These are phyloP conservation scores for Rhizopogon vesiculosus DNA, from an alignment of 768 basidiomycete species.

Conservation along the genomic window DNA sequence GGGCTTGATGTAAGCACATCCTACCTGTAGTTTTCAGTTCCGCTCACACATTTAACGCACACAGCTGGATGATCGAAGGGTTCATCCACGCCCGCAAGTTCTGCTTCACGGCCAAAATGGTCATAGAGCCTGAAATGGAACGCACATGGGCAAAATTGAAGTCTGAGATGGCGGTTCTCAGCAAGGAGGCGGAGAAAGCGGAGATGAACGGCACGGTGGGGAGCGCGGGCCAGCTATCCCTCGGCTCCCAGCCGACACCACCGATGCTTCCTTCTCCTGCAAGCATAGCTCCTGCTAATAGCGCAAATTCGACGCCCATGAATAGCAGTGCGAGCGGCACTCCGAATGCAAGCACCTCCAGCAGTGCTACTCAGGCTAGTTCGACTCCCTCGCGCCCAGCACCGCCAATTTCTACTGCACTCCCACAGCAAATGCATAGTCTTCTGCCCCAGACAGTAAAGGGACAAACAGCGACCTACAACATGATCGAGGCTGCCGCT, in stretches of 20 bases:
- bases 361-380: constrained; percentile 16
- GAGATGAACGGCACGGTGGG: constrained; percentile 26
- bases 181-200: constrained; percentile 31
- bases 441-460: constrained; percentile 25
- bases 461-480: constrained; percentile 22
- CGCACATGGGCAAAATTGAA: constrained; percentile 30
- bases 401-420: constrained; percentile 30
- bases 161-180: constrained; percentile 25
- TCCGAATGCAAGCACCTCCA: constrained; percentile 35
- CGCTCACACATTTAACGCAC: constrained; percentile 22
- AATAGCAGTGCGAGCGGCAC: constrained; percentile 50
- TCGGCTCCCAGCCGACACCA: constrained; percentile 41
- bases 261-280: constrained; percentile 80
- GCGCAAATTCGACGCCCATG: constrained; percentile 75
- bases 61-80: constrained; percentile 75
- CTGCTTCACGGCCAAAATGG: constrained; percentile 31
- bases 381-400: constrained; percentile 22
- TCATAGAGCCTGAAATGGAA: constrained; percentile 29
- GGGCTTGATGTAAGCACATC: constrained; percentile 70
- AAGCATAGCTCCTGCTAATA: constrained; percentile 60
- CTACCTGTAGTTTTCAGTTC: constrained; percentile 7
- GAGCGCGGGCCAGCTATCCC: constrained; percentile 20
- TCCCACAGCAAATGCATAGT: constrained; percentile 31
- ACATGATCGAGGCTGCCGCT: constrained; percentile 26
- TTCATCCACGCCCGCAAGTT: constrained; percentile 60